phyloP scores from a whole-genome alignment of 306 rosid species.

The Pterocarpus macrocarpus region DNA sequence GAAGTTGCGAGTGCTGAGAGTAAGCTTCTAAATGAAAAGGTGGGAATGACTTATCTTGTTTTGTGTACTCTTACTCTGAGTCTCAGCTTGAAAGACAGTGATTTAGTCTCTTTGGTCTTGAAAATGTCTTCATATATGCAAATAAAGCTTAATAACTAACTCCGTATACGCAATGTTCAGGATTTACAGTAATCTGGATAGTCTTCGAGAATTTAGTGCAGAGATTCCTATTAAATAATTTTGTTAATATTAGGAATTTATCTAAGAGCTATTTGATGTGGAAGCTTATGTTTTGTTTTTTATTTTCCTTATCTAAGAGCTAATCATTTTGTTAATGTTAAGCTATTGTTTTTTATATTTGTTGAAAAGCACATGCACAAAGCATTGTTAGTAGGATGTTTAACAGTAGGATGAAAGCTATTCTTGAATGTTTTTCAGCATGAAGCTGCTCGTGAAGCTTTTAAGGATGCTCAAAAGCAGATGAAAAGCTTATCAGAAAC shows the following conservation, averaged over 20 bases:
- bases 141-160: neutral
- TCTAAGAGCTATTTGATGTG: neutral
- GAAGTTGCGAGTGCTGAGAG: conserved; percentile 82
- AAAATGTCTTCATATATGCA: neutral
- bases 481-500: conserved; percentile 68
- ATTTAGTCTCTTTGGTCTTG: neutral
- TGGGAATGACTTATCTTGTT: conserved; percentile 45
- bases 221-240: neutral
- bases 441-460: conserved; percentile 78
- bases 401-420: conserved; percentile 24
- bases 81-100: conserved; percentile 28
- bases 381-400: conserved; percentile 6
- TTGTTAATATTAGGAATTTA: neutral
- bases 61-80: conserved; percentile 16
- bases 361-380: neutral
- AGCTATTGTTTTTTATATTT: neutral
- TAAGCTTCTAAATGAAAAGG: conserved; percentile 87
- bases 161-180: neutral
- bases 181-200: neutral
- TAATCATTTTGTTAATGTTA: too few relatives aligned
- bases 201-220: neutral
- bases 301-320: neutral
- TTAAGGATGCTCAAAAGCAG: conserved; percentile 77
- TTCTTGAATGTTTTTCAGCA: conserved; percentile 63
- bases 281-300: neutral